These are phyloP conservation scores for Plectosphaerella cucumerina DNA, from an alignment of 2,329 filamentous ascomycete species.

Conservation along the genomic window DNA sequence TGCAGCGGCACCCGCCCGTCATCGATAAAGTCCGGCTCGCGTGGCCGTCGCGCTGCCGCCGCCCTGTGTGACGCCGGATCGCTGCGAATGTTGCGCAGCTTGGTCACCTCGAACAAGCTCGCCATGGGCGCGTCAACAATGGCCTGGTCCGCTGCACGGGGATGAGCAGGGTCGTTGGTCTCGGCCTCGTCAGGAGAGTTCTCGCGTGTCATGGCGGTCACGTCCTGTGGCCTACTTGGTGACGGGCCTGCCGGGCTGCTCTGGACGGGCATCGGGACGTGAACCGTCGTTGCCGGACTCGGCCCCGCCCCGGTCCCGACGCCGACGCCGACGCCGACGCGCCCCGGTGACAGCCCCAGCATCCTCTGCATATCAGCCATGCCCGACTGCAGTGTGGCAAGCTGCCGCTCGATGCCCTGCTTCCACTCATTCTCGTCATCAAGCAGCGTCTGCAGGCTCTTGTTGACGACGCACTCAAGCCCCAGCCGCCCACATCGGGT, in stretches of 20 bases:
- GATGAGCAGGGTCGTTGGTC: constrained; percentile 6
- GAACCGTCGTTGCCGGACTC: constrained; percentile 9
- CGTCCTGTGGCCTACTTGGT: constrained; percentile 13
- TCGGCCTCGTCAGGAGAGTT: constrained; percentile 21
- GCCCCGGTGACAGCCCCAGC: constrained; percentile 11
- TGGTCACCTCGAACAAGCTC: constrained; percentile 26
- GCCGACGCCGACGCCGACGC: not conserved
- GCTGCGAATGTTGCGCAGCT: constrained; percentile 26
- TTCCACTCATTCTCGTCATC: constrained; percentile 47
- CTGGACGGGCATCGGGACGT: constrained; percentile 2
- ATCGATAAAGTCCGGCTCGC: constrained; percentile 22
- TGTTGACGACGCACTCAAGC: constrained; percentile 48
- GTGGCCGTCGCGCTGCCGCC: not conserved
- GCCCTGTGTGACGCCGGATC: constrained; percentile 16
- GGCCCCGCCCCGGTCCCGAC: constrained; percentile 5
- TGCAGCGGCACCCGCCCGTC: constrained; percentile 19
- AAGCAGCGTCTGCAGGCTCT: constrained; percentile 50
- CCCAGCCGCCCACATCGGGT: constrained; percentile 44
- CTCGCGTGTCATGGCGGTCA: constrained; percentile 26
- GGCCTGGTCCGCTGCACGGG: constrained; percentile 17
- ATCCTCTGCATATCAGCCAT: constrained; percentile 19
- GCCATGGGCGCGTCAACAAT: constrained; percentile 26
- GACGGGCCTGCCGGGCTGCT: constrained; percentile 12
- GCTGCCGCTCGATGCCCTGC: constrained; percentile 20
- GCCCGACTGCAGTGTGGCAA: constrained; percentile 19